Conservation (phyloP, 345 rosid species). For the Mercurialis annua region DNA sequence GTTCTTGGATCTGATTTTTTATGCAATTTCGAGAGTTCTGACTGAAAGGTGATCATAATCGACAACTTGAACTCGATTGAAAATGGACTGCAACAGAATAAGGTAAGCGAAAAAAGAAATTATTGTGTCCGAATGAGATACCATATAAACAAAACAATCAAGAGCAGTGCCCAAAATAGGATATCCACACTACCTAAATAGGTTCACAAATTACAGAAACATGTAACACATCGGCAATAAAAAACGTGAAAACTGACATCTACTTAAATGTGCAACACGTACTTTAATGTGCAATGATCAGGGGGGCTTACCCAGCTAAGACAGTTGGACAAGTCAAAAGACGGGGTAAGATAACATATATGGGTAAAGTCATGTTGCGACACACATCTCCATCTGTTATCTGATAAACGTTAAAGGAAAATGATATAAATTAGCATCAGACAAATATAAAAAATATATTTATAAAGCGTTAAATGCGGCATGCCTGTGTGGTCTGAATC, state of each 20-base stretch:
- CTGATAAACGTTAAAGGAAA: conserved; percentile 33
- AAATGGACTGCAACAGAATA: conserved; percentile 57
- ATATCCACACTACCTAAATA: neutral
- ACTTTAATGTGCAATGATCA: too few species aligned
- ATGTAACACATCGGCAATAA: too few species aligned
- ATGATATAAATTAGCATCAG: conserved; percentile 2
- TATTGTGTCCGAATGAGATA: neutral
- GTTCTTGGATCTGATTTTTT: conserved; percentile 72
- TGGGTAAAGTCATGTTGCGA: conserved; percentile 59
- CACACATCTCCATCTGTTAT: conserved; percentile 94
- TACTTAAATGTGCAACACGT: neutral
- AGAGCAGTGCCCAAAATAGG: neutral
- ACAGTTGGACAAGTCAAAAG: conserved; percentile 83
- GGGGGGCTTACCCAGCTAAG: conserved; percentile 69
- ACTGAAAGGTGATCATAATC: conserved; percentile 61
- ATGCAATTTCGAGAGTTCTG: conserved; percentile 59
- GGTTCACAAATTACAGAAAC: too few species aligned
- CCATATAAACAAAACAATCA: neutral
- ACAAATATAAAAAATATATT: neutral
- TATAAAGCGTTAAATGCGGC: conserved; percentile 8
- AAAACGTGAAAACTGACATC: neutral
- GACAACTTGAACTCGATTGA: conserved; percentile 80
- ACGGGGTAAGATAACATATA: conserved; percentile 75
- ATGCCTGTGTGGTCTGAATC: conserved; percentile 85
- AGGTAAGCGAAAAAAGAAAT: neutral